Evolutionary conservation across 2,329 filamentous ascomycete species (phyloP).

Genomic region (Ophiostoma ulmi): DNA sequence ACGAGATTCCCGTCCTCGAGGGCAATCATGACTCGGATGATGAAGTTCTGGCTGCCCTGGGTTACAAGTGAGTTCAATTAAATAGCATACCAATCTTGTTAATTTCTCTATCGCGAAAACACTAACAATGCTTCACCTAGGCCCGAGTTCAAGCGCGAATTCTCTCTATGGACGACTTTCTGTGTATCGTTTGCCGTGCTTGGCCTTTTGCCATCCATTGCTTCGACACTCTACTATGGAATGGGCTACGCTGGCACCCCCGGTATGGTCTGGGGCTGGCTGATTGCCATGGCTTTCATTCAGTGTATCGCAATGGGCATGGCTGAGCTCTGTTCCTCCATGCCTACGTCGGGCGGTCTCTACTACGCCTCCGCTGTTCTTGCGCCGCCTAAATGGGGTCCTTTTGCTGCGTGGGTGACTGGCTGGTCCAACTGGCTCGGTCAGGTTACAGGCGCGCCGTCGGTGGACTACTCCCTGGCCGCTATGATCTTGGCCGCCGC

Average conservation of each 20-base stretch:
- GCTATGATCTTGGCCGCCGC: slow-evolving; percentile 67
- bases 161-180: slow-evolving; percentile 68
- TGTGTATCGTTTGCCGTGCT: slow-evolving; percentile 70
- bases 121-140: slow-evolving; percentile 25
- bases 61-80: slow-evolving; percentile 38
- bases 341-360: slow-evolving; percentile 67
- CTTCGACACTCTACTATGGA: slow-evolving; percentile 66
- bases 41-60: slow-evolving; percentile 56
- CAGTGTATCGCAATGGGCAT: slow-evolving; percentile 63
- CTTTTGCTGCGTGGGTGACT: slow-evolving; percentile 63
- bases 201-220: slow-evolving; percentile 65
- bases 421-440: slow-evolving; percentile 67
- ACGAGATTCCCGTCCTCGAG: slow-evolving; percentile 25
- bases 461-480: slow-evolving; percentile 60
- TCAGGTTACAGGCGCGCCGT: slow-evolving; percentile 62
- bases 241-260: slow-evolving; percentile 49
- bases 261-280: slow-evolving; percentile 72
- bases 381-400: slow-evolving; percentile 60
- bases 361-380: slow-evolving; percentile 71
- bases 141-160: slow-evolving; percentile 56
- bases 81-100: neutral
- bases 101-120: neutral
- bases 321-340: slow-evolving; percentile 67
- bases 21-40: slow-evolving; percentile 42
- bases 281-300: slow-evolving; percentile 67